Conservation (phyloP, 371 early-diverging fungal species). For the Fennellomyces sp. region DNA sequence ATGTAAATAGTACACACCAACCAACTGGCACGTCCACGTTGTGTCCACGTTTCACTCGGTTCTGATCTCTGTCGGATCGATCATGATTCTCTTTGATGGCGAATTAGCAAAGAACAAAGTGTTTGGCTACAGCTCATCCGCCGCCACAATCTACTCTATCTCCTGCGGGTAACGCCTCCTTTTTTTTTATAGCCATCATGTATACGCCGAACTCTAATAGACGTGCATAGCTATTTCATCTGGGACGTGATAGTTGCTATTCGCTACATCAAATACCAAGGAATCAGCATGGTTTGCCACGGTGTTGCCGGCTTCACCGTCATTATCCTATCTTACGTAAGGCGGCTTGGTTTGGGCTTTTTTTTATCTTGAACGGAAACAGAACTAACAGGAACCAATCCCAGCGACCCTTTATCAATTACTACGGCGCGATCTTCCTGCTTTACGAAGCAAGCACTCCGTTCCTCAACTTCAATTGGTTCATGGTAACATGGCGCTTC, state of each 20-base stretch:
- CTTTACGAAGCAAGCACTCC: conserved; percentile 92
- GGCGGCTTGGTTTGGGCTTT: too few species aligned
- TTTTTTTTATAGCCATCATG: background rate
- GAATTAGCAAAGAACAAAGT: conserved; percentile 68
- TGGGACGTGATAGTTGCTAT: conserved; percentile 87
- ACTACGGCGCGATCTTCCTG: conserved; percentile 86
- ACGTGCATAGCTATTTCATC: conserved; percentile 78
- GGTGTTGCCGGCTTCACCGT: conserved; percentile 81
- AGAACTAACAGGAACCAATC: too few species aligned
- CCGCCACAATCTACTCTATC: conserved; percentile 78
- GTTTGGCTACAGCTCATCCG: conserved; percentile 75
- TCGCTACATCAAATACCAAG: conserved; percentile 68
- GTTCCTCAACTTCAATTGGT: conserved; percentile 94
- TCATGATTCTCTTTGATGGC: conserved; percentile 68
- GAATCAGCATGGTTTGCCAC: conserved; percentile 85
- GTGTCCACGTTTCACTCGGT: conserved; percentile 64
- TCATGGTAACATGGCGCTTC: too few species aligned
- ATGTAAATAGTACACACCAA: conserved; percentile 52
- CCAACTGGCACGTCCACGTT: conserved; percentile 80
- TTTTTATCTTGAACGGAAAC: too few species aligned
- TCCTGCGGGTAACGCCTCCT: conserved; percentile 72
- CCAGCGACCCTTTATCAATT: conserved; percentile 84
- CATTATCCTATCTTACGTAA: conserved; percentile 73
- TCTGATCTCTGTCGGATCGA: conserved; percentile 56
- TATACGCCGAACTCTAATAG: too few species aligned